Conservation (phyloP, 2,329 filamentous ascomycete species). For the Calonectria pseudoreteaudii region DNA sequence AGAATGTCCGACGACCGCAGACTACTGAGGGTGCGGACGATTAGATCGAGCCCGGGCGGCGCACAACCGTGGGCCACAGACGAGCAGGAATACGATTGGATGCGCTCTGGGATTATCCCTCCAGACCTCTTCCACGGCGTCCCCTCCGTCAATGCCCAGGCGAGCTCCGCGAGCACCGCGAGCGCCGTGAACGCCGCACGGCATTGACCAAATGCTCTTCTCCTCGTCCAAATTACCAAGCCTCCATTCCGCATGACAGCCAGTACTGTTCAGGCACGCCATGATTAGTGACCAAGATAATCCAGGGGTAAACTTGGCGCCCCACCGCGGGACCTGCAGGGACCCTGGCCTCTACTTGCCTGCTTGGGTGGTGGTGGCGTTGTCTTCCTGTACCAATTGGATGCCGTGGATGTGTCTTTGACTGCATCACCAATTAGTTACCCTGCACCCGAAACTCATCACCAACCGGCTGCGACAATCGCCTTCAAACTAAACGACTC, state of each 20-base stretch:
- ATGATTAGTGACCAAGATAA: slow-evolving; percentile 9
- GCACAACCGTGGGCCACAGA: neutral
- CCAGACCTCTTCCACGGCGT: neutral
- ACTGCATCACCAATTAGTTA: neutral
- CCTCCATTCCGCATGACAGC: neutral
- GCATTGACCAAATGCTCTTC: neutral
- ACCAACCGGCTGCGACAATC: neutral
- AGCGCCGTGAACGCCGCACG: neutral
- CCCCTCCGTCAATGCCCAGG: neutral
- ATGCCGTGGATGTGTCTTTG: neutral
- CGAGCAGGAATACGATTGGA: neutral
- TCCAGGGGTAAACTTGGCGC: slow-evolving; percentile 13
- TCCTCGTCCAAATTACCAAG: neutral
- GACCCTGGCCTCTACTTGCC: neutral
- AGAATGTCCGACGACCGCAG: neutral
- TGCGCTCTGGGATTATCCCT: neutral
- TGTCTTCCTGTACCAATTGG: neutral
- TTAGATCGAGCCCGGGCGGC: neutral
- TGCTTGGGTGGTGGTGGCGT: neutral
- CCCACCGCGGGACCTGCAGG: slow-evolving; percentile 5
- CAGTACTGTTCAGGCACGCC: slow-evolving; percentile 5
- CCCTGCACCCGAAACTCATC: neutral
- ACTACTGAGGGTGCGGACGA: neutral
- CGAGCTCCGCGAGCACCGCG: neutral
- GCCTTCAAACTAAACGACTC: neutral